phyloP scores from a whole-genome alignment of 768 basidiomycete genomes.

The Crepidotus variabilis region DNA sequence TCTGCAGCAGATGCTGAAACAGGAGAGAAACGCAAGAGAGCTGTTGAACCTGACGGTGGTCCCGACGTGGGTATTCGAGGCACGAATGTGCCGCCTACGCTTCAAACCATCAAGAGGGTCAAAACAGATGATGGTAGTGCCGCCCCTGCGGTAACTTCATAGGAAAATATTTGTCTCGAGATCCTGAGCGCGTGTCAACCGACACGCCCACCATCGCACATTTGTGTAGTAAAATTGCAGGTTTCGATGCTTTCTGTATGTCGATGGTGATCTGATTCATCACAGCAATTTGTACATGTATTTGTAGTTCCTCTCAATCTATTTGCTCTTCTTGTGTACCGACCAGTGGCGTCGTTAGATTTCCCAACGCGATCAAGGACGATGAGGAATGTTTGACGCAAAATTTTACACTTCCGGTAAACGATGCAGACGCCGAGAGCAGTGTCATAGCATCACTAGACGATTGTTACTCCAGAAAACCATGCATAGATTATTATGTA shows the following conservation, averaged over 20 bases:
- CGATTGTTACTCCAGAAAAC: not conserved
- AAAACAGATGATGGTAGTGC: conserved; percentile 34
- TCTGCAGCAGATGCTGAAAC: conserved; percentile 38
- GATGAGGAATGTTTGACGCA: not conserved
- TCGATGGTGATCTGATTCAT: no score
- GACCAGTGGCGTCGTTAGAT: not conserved
- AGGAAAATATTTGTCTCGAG: not conserved
- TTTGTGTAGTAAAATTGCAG: not conserved
- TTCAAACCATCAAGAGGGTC: conserved; percentile 39
- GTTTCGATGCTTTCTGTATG: not conserved
- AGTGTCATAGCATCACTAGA: conserved; percentile 15
- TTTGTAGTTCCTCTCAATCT: not conserved
- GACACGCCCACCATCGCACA: not conserved
- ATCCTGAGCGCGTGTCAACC: no score
- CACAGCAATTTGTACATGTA: not conserved
- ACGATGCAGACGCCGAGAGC: conserved; percentile 14
- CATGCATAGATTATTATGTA: not conserved
- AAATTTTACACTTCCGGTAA: conserved; percentile 6
- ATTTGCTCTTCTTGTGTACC: not conserved
- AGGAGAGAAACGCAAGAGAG: conserved; percentile 77
- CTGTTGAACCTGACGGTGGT: conserved; percentile 75
- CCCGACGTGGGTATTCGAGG: conserved; percentile 66
- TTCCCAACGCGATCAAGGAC: not conserved
- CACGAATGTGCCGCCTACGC: conserved; percentile 49
- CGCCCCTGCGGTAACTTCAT: conserved; percentile 12